These are phyloP conservation scores for Leccinellum rugosiceps DNA, from an alignment of 768 basidiomycete species.

Conservation along the genomic window DNA sequence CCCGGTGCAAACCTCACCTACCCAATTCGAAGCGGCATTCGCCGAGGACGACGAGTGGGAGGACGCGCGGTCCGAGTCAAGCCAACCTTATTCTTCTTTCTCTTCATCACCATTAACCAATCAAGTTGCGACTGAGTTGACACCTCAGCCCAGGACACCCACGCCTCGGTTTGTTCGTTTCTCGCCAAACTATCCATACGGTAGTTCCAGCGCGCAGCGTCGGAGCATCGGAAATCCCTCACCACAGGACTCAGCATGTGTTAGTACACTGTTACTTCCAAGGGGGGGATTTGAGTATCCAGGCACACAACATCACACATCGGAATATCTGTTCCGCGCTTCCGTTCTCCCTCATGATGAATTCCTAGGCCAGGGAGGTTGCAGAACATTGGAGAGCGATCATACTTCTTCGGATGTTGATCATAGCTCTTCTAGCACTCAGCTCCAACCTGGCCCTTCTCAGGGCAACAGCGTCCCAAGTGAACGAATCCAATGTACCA, in stretches of 20 bases:
- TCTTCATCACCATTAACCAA: conserved; percentile 9
- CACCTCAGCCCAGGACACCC: neutral
- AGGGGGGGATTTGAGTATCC: neutral
- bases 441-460: neutral
- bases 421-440: neutral
- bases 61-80: conserved; percentile 13
- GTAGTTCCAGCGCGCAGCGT: neutral
- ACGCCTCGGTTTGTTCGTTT: neutral
- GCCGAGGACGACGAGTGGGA: conserved; percentile 21
- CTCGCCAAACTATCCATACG: neutral
- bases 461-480: neutral
- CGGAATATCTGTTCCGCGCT: neutral
- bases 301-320: neutral
- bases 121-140: neutral
- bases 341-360: neutral
- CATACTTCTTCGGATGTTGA: neutral
- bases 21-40: conserved; percentile 18
- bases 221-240: neutral
- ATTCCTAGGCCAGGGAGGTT: neutral
- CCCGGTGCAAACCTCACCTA: conserved; percentile 18
- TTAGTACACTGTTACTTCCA: neutral
- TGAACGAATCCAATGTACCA: conserved; percentile 1
- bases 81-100: conserved; percentile 5
- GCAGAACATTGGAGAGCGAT: neutral
- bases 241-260: conserved; percentile 1